Evolutionary conservation across 805 yeast genomes (phyloP).

Genomic region (Kluyveromyces lactis): DNA sequence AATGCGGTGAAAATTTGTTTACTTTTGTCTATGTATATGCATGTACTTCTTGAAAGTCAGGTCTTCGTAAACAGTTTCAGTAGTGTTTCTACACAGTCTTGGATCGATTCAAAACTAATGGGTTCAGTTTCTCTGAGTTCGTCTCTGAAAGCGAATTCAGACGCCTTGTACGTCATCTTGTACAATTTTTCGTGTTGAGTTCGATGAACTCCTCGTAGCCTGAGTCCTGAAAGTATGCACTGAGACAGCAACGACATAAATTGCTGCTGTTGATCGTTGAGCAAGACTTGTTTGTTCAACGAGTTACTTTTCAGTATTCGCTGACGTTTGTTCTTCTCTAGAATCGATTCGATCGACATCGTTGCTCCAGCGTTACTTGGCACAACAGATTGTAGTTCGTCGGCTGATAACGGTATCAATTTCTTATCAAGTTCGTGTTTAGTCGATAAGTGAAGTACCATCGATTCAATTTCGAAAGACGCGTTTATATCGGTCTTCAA

Average conservation of each 20-base stretch:
- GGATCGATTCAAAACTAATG: conserved; percentile 27
- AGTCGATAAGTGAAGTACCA: conserved; percentile 3
- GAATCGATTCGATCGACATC: conserved; percentile 15
- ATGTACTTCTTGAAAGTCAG: no score
- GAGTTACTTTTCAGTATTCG: conserved; percentile 10
- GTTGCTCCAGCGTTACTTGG: conserved; percentile 3
- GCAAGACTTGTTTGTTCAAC: conserved; percentile 13
- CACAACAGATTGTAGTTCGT: neutral
- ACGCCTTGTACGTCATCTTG: conserved; percentile 29
- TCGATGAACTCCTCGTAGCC: conserved; percentile 28
- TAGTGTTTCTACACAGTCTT: conserved; percentile 30
- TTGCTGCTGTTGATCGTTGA: conserved; percentile 19
- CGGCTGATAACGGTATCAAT: neutral
- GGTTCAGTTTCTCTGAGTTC: conserved; percentile 13
- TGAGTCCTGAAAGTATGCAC: conserved; percentile 30
- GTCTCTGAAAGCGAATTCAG: conserved; percentile 32
- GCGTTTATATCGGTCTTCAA: conserved; percentile 1
- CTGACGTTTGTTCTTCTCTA: conserved; percentile 15
- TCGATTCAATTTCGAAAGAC: conserved; percentile 6
- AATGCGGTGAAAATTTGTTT: no score
- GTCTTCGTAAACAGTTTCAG: conserved; percentile 27
- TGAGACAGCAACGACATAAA: conserved; percentile 28
- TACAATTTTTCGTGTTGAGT: conserved; percentile 28
- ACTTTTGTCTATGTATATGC: no score
- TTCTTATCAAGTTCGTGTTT: conserved; percentile 8